These are phyloP conservation scores for Pezicula radicicola DNA, from an alignment of 2,329 filamentous ascomycete species.

Conservation along the genomic window DNA sequence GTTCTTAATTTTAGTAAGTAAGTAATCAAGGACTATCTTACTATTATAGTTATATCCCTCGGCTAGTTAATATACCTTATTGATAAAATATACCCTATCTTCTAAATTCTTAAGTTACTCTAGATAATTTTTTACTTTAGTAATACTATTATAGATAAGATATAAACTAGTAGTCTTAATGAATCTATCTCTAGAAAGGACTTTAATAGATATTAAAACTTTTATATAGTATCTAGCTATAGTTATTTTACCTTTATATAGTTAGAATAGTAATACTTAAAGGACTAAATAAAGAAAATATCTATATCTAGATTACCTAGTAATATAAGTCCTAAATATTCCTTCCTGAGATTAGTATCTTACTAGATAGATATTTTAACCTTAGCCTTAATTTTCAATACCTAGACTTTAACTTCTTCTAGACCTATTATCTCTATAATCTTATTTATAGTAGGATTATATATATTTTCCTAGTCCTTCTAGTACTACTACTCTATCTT, in stretches of 20 bases:
- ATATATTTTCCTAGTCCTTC: constrained; percentile 49
- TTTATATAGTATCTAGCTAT: constrained; percentile 68
- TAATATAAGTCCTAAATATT: constrained; percentile 60
- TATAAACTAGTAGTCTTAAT: constrained; percentile 66
- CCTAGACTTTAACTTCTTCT: too few relatives aligned
- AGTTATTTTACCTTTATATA: constrained; percentile 69
- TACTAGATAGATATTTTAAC: constrained; percentile 61
- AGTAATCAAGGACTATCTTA: constrained; percentile 62
- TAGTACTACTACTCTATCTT: constrained; percentile 58
- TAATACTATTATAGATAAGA: constrained; percentile 60
- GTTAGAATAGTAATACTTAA: constrained; percentile 25
- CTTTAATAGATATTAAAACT: constrained; percentile 60
- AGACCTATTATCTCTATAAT: constrained; percentile 75
- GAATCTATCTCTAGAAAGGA: constrained; percentile 58
- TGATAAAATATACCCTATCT: constrained; percentile 74
- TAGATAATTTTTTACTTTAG: constrained; percentile 53
- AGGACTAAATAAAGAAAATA: constrained; percentile 25
- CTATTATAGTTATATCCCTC: constrained; percentile 57
- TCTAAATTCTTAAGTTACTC: constrained; percentile 55
- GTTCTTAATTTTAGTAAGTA: constrained; percentile 73
- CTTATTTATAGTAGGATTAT: constrained; percentile 53
- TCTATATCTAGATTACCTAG: constrained; percentile 76
- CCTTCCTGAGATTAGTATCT: constrained; percentile 46
- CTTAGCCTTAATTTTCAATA: constrained; percentile 59
- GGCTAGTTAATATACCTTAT: constrained; percentile 74